These are phyloP conservation scores for Mortierella sp. DNA, from an alignment of 371 early-diverging fungal genomes.

Conservation along the genomic window DNA sequence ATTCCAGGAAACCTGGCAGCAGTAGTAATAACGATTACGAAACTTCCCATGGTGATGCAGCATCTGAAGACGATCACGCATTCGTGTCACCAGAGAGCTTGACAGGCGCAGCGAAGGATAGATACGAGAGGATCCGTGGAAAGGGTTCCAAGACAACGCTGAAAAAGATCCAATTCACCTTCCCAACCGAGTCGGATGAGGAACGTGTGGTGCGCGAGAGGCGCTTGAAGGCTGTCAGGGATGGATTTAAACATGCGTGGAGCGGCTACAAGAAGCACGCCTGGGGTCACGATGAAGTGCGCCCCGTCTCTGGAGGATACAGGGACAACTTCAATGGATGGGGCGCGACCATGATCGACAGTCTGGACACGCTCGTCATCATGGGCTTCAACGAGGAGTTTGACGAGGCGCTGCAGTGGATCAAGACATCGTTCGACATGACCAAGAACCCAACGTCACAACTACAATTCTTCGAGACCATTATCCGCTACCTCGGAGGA, in stretches of 20 bases:
- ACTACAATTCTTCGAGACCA: constrained; percentile 81
- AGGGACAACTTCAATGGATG: constrained; percentile 77
- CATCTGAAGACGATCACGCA: too few relatives aligned
- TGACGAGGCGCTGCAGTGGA: constrained; percentile 65
- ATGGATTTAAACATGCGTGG: constrained; percentile 78
- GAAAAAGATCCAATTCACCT: constrained; percentile 25
- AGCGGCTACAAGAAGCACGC: constrained; percentile 76
- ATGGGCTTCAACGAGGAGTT: constrained; percentile 83
- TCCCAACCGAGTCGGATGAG: constrained; percentile 22
- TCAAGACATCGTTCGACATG: constrained; percentile 61
- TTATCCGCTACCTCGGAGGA: constrained; percentile 92
- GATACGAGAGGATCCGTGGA: constrained; percentile 39
- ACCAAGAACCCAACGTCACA: constrained; percentile 49
- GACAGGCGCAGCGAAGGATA: constrained; percentile 9
- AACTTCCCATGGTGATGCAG: too few relatives aligned
- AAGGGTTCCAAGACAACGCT: constrained; percentile 19
- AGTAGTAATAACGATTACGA: not conserved
- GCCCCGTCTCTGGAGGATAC: constrained; percentile 57
- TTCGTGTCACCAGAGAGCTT: too few relatives aligned
- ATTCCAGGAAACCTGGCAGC: too few relatives aligned
- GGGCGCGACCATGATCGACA: constrained; percentile 83
- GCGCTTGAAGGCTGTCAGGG: constrained; percentile 60
- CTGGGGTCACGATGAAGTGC: constrained; percentile 69
- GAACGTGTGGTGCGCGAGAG: constrained; percentile 30
- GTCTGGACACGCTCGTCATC: constrained; percentile 82